A percentile compares a stretch with the other conserved stretches of the same genome.
Evolutionary conservation across 805 yeast species (phyloP).

Genomic region (Metschnikowia lachancei): DNA sequence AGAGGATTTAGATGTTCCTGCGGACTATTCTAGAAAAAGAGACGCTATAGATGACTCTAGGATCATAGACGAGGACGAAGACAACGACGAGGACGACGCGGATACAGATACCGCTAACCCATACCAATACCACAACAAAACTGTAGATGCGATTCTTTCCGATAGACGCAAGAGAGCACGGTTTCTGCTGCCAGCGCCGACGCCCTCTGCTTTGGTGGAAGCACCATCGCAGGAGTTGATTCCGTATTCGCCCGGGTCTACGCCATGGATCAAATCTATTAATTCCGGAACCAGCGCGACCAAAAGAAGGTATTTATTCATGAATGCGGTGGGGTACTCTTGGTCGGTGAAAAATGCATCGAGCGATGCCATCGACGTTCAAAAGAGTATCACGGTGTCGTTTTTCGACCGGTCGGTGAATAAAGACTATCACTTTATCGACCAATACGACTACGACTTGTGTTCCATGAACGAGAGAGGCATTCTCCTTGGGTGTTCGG

Average conservation of each 20-base stretch:
- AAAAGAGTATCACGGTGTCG: conserved; percentile 76
- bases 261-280: conserved; percentile 59
- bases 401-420: conserved; percentile 77
- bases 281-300: conserved; percentile 31
- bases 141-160: conserved; percentile 18
- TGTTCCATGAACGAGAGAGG: conserved; percentile 73
- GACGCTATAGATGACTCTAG: conserved; percentile 34
- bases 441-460: conserved; percentile 64
- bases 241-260: conserved; percentile 84
- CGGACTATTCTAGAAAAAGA: conserved; percentile 21
- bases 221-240: conserved; percentile 15
- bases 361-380: conserved; percentile 18
- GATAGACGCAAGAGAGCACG: conserved; percentile 12
- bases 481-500: conserved; percentile 51
- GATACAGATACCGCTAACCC: too few relatives aligned
- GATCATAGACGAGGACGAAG: conserved; percentile 37
- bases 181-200: conserved; percentile 1
- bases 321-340: conserved; percentile 77
- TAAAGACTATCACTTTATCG: conserved; percentile 84
- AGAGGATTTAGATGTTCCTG: conserved; percentile 26
- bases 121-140: conserved; percentile 10
- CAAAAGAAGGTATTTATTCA: conserved; percentile 68
- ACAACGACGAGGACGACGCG: conserved; percentile 21
- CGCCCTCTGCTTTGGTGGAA: not conserved
- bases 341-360: conserved; percentile 58